Conservation (phyloP, 805 yeast species). For the Barnettozyma sucrosica region DNA sequence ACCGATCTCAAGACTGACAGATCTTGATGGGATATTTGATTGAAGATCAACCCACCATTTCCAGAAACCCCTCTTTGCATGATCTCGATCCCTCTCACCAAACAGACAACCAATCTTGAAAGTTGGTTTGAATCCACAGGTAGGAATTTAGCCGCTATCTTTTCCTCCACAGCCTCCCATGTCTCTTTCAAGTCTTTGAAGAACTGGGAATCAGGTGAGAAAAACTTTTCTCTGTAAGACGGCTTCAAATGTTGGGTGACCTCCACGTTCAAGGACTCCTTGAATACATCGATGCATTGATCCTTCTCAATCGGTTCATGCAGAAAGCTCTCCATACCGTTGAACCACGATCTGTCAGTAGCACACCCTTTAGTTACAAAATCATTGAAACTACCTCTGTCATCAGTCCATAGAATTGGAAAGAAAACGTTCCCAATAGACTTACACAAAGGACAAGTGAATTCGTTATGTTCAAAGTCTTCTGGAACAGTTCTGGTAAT, state of each 20-base stretch:
- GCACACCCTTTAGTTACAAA: slow-evolving; percentile 8
- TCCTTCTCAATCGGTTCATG: slow-evolving; percentile 8
- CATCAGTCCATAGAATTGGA: slow-evolving; percentile 61
- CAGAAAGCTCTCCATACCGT: slow-evolving; percentile 12
- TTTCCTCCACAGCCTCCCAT: slow-evolving; percentile 6
- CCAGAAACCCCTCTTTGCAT: slow-evolving; percentile 45
- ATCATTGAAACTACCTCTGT: slow-evolving; percentile 27
- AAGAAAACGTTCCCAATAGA: slow-evolving; percentile 78
- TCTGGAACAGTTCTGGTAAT: slow-evolving; percentile 81
- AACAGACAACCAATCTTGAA: slow-evolving; percentile 39
- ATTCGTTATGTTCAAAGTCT: slow-evolving; percentile 61
- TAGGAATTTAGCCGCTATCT: slow-evolving; percentile 31
- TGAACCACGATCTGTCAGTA: slow-evolving; percentile 15
- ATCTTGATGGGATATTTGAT: slow-evolving; percentile 57
- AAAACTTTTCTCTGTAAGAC: slow-evolving; percentile 6
- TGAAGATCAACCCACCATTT: slow-evolving; percentile 40
- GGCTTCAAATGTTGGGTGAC: slow-evolving; percentile 7
- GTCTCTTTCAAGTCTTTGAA: slow-evolving; percentile 9
- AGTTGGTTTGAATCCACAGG: slow-evolving; percentile 23
- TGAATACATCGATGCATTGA: not conserved
- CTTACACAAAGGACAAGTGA: slow-evolving; percentile 87
- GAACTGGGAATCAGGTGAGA: slow-evolving; percentile 1
- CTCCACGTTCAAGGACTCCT: slow-evolving; percentile 12
- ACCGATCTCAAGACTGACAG: slow-evolving; percentile 46
- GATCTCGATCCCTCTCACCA: slow-evolving; percentile 62